Evolutionary conservation across 495 filamentous ascomycete species (phyloP).

Genomic region (Parmelia sp.): DNA sequence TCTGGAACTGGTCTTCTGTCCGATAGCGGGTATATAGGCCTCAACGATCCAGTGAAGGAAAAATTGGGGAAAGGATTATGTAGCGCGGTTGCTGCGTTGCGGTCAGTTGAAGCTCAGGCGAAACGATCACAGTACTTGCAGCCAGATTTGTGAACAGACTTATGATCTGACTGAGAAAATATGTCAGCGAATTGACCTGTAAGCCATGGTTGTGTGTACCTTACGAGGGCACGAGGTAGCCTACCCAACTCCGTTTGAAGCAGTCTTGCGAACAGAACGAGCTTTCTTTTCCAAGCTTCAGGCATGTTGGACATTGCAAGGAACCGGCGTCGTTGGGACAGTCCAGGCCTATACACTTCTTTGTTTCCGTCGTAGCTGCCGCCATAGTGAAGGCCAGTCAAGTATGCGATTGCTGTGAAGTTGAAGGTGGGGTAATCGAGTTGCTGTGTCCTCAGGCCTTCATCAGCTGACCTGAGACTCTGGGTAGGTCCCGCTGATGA

Average conservation of each 20-base stretch:
- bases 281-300: conserved; percentile 83
- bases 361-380: conserved; percentile 18
- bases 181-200: conserved; percentile 27
- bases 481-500: not conserved
- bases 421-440: not conserved
- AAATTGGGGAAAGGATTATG: conserved; percentile 90
- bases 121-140: conserved; percentile 52
- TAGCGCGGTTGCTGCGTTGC: conserved; percentile 74
- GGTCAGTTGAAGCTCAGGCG: conserved; percentile 70
- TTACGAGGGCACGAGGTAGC: conserved; percentile 35
- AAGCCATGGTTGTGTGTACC: conserved; percentile 24
- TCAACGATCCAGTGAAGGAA: conserved; percentile 67
- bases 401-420: not conserved
- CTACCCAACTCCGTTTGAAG: conserved; percentile 97
- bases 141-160: conserved; percentile 72
- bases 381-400: conserved; percentile 15
- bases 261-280: conserved; percentile 98
- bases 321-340: conserved; percentile 77
- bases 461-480: not conserved
- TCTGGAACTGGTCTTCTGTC: conserved; percentile 65
- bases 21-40: conserved; percentile 88
- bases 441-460: not conserved
- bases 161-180: conserved; percentile 67
- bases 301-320: conserved; percentile 89
- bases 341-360: conserved; percentile 62